Evolutionary conservation across 148 eudicot species (phyloP).

Genomic region (Camellia sinensis): DNA sequence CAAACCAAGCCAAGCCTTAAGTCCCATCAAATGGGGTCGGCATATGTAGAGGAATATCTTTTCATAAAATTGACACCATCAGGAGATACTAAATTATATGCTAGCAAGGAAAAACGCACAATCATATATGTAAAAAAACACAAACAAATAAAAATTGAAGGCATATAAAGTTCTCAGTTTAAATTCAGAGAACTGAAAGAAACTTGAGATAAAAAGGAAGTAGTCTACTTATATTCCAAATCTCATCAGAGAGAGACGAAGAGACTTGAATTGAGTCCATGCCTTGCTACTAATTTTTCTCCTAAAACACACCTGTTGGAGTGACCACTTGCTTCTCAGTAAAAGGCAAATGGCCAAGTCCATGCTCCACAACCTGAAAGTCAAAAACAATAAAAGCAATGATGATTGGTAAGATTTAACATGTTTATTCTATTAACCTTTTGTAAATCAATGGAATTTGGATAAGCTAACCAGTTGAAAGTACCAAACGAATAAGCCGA

Average conservation of each 20-base stretch:
- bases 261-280: background rate
- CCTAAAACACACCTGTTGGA: slow-evolving; percentile 66
- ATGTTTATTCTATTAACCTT: background rate
- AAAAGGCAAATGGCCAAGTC: slow-evolving; percentile 96
- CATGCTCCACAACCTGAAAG: slow-evolving; percentile 94
- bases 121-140: too few relatives aligned
- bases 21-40: too few relatives aligned
- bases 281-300: background rate
- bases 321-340: slow-evolving; percentile 89
- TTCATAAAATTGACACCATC: too few relatives aligned
- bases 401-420: background rate
- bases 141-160: background rate
- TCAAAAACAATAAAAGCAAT: slow-evolving; percentile 12
- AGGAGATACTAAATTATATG: too few relatives aligned
- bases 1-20: too few relatives aligned
- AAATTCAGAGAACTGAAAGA: background rate
- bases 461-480: background rate
- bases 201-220: background rate
- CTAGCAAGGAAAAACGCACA: background rate
- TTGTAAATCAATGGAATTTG: background rate
- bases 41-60: too few relatives aligned
- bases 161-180: background rate
- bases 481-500: slow-evolving; percentile 95
- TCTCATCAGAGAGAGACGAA: background rate
- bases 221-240: background rate